These are phyloP conservation scores for Apiospora marii DNA, from an alignment of 2,329 filamentous ascomycete genomes.

Conservation along the genomic window DNA sequence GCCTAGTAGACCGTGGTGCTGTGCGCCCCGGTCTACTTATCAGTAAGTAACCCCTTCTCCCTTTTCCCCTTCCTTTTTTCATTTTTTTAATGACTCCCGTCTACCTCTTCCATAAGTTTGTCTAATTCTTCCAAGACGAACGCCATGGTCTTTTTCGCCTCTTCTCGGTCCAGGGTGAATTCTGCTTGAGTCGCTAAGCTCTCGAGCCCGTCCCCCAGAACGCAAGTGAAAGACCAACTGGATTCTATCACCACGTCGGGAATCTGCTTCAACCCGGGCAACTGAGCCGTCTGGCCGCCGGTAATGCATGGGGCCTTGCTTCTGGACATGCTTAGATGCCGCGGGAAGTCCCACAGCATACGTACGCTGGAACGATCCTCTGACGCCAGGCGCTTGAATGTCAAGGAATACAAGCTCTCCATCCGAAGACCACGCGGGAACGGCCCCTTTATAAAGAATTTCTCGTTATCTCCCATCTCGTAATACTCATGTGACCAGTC, in stretches of 20 bases:
- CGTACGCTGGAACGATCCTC: neutral
- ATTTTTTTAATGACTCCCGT: no score
- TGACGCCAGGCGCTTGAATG: neutral
- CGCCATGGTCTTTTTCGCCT: neutral
- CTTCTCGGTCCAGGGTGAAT: neutral
- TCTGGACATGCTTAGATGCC: neutral
- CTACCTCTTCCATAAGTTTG: neutral
- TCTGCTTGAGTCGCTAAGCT: neutral
- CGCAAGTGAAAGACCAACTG: neutral
- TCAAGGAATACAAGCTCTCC: neutral
- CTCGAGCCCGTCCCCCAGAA: neutral
- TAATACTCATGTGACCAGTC: neutral
- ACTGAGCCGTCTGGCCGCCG: neutral
- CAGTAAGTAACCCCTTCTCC: neutral
- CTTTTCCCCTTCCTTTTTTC: neutral
- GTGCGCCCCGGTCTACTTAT: neutral
- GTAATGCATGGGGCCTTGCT: neutral
- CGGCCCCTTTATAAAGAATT: neutral
- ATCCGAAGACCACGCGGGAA: neutral
- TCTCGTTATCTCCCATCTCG: neutral
- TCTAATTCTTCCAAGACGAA: neutral
- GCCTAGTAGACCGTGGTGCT: conserved; percentile 17
- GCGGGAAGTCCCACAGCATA: neutral
- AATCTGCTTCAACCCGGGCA: neutral
- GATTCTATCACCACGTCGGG: neutral